Base-by-base conservation (phyloP, 106 monocot species). In the Platanthera zijinensis region DNA sequence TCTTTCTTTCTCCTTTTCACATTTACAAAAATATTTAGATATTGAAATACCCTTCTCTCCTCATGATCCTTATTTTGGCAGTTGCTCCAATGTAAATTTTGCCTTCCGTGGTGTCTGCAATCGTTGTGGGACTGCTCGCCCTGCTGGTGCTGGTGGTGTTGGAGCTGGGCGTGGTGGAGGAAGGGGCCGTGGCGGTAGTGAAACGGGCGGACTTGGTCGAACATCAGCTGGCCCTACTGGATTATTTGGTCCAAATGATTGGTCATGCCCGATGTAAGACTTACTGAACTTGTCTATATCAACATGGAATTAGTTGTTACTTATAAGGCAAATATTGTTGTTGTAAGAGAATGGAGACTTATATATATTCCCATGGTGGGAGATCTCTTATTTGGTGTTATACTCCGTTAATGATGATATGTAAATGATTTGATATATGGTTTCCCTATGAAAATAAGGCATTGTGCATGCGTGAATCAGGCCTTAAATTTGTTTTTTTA, bases 21-120 rank as follows among this genome's bases (percentile, higher is more conserved):
- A 32, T 71, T 76, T 72, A 49, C 39, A 50, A 45, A 25, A 76
- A 50, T 10, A 21, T 72, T 57, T 14, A 73, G 21, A 50, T 52
- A 21, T 28, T 64, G 21, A 51, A 51, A 54, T 48, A n/a, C 25
- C 28, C 13, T 49, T 52, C 9, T 54, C 21, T 78, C 32, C 22
- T 83, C 56, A 75, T 84, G 50, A 11, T 74, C 49, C 47, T 21
- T 73, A 53, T 82, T 66, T 5, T 83, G 57, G 62, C 94, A 99
- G 99, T 80, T 99, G 99, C 72, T 78, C 83, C 80, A 99, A 99
- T 84, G 94, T 99, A 39, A 99, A 99, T 82, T 99, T 99, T 92
- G 94, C 99, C 15, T 99, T 99, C 62, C 94, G 99, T 77, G 99
- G 99, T 54, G 99, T 99, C 25, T 99, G 99, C 71, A 99, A 99